A percentile compares a stretch with the other conserved stretches of the same genome.
These are phyloP conservation scores for Corymbia maculata DNA, from an alignment of 345 rosid genomes.

Conservation along the genomic window DNA sequence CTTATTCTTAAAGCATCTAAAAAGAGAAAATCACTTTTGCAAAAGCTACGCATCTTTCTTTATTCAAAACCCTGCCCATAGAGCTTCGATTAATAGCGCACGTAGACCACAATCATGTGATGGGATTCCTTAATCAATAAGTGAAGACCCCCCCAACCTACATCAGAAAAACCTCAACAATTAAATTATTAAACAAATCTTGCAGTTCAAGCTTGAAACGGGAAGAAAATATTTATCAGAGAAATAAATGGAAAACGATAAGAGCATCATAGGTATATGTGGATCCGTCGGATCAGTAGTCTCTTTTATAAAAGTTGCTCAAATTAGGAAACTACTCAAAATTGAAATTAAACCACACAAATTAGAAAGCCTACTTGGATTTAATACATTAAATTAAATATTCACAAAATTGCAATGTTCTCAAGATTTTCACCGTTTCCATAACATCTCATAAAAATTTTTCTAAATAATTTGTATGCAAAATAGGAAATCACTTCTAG, in stretches of 20 bases:
- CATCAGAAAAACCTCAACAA: background rate
- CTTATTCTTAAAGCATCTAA: background rate
- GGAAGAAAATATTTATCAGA: background rate
- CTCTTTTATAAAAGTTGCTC: background rate
- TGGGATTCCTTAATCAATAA: background rate
- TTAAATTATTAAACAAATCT: background rate
- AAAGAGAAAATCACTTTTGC: background rate
- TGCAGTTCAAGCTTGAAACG: background rate
- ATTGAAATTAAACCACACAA: background rate
- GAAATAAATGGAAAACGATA: background rate
- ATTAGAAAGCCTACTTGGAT: background rate
- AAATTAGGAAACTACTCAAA: background rate
- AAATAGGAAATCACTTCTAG: too few species aligned
- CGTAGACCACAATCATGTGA: background rate
- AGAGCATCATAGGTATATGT: background rate
- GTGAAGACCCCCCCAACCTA: background rate
- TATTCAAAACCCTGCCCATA: background rate
- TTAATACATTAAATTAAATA: accelerated
- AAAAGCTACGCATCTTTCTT: background rate
- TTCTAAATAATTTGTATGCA: too few species aligned
- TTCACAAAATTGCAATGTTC: background rate
- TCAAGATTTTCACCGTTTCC: background rate
- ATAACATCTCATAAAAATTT: too few species aligned
- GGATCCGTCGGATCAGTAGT: background rate
- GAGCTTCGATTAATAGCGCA: background rate